A percentile compares a stretch with the other conserved stretches of the same genome.
Evolutionary conservation across 148 eudicot species (phyloP).

Genomic region (Persicaria tinctoria): DNA sequence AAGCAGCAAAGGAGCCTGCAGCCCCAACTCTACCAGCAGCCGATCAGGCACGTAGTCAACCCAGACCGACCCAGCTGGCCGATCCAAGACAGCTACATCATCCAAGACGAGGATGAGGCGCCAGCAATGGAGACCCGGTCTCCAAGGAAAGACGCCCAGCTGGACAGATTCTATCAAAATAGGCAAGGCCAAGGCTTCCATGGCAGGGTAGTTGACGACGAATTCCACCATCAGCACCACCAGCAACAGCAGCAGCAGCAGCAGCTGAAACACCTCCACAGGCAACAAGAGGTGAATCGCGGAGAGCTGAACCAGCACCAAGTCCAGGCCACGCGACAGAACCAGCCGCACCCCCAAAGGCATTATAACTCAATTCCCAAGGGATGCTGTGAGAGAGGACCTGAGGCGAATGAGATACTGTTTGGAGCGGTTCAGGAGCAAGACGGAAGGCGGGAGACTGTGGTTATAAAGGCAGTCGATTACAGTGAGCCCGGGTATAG

Average conservation of each 20-base stretch:
- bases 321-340: neutral
- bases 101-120: conserved; percentile 74
- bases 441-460: conserved; percentile 34
- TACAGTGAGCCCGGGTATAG: conserved; percentile 31
- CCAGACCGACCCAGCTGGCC: conserved; percentile 34
- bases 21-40: conserved; percentile 29
- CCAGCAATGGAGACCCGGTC: conserved; percentile 66
- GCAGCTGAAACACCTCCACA: conserved; percentile 49
- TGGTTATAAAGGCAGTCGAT: conserved; percentile 56
- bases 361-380: conserved; percentile 28
- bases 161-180: conserved; percentile 15
- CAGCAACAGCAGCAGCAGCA: conserved; percentile 24
- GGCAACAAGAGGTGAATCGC: conserved; percentile 17
- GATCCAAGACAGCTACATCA: conserved; percentile 71
- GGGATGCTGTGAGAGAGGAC: conserved; percentile 73
- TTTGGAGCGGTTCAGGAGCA: conserved; percentile 93
- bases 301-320: neutral
- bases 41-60: conserved; percentile 1
- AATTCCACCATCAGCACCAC: conserved; percentile 27
- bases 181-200: conserved; percentile 60
- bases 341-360: neutral
- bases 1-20: conserved; percentile 28
- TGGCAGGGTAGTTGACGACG: conserved; percentile 39
- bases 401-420: conserved; percentile 58
- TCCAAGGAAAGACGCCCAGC: conserved; percentile 74